phyloP scores from a whole-genome alignment of 1,139 yeast species.

The Lodderomyces metapsilosis region DNA sequence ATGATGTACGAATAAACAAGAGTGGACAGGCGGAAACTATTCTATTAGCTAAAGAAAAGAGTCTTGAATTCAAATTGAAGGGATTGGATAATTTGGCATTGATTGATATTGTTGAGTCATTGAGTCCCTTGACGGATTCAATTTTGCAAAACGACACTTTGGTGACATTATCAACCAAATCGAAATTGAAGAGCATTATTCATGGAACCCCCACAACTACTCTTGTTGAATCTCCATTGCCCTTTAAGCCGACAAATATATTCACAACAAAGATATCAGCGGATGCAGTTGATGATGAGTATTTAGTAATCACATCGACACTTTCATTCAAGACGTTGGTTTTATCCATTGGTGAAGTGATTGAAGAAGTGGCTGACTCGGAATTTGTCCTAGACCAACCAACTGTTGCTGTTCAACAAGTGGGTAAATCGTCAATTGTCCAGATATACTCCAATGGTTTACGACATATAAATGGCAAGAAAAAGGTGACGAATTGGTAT shows the following conservation, averaged over 20 bases:
- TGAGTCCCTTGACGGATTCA: slow-evolving; percentile 60
- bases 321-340: slow-evolving; percentile 63
- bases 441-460: slow-evolving; percentile 79
- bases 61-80: slow-evolving; percentile 20
- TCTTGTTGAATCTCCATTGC: slow-evolving; percentile 71
- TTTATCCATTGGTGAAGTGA: slow-evolving; percentile 73
- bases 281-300: slow-evolving; percentile 55
- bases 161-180: slow-evolving; percentile 30
- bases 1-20: slow-evolving; percentile 19
- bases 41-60: neutral
- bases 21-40: slow-evolving; percentile 13
- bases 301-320: slow-evolving; percentile 64
- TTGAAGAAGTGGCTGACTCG: slow-evolving; percentile 72
- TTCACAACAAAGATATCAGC: slow-evolving; percentile 55
- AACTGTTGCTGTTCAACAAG: slow-evolving; percentile 69
- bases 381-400: slow-evolving; percentile 54
- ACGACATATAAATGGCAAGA: slow-evolving; percentile 38
- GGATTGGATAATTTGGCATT: slow-evolving; percentile 57
- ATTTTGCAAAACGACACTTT: slow-evolving; percentile 31
- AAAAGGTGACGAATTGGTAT: slow-evolving; percentile 62
- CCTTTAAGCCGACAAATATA: slow-evolving; percentile 56
- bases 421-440: slow-evolving; percentile 62
- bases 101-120: slow-evolving; percentile 50
- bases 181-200: slow-evolving; percentile 51
- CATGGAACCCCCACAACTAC: slow-evolving; percentile 62